Evolutionary conservation across 345 rosid species (phyloP), one percentile per base, ranked within the genome.

Genomic region (Combretum micranthum): DNA sequence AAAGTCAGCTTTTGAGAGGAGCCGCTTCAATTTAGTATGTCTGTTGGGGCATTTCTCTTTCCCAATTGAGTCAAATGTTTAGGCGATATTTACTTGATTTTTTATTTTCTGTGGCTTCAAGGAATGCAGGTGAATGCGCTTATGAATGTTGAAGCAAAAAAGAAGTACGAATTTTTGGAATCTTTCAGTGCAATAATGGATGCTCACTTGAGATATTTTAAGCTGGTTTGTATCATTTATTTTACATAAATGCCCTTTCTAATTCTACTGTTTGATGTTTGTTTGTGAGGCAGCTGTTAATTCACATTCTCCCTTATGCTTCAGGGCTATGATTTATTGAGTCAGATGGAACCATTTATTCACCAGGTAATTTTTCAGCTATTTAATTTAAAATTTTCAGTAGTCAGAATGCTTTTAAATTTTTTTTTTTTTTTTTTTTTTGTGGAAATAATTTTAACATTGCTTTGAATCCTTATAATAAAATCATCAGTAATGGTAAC

Each of bases 101-200:
- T 42, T 52, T 23, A 56, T 61, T 68, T 57, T 63, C 69, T 60
- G 60, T 78, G 69, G 63, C 57, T 71, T 83, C 72, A 84, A 82
- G 92, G 83, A 77, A 64, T 81, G 78, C 92, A 90, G 93, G 95
- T 81, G 63, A 86, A 69, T 50, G 77, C 83, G 15, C 82, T 90
- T 62, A 81, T 83, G 85, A 83, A 75, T 68, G 65, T 90, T 53
- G 97, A 87, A 84, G 72, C 86, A 1, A 90, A 78, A 78, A 87
- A 90, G 84, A 87, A 90, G 78, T 77, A 79, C 1, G 93, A 87
- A 82, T 90, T 90, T 74, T 61, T 90, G 81, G 95, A 90, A 79
- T 84, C 90, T 54, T 70, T 87, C 42, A 87, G 97, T 85, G 85
- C 90, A 64, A 83, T 87, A 60, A 77, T 86, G 97, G 90, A 86